Base-by-base conservation (phyloP, 1,284 basidiomycete genomes). In the Ceratobasidium theobromae region DNA sequence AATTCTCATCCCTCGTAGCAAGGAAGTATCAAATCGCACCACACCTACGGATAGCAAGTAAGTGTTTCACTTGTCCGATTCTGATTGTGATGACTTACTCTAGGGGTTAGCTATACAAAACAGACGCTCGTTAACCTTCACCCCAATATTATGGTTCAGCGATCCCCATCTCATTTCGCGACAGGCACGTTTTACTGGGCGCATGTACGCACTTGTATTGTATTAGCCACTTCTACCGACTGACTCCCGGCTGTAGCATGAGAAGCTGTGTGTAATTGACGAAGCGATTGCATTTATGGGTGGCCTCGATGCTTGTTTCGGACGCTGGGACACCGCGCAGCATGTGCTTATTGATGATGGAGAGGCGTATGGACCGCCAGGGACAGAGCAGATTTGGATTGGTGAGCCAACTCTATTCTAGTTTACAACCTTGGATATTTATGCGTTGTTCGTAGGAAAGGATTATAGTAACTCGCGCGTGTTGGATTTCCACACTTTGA, bases 181-280 rank as follows among this genome's bases (percentile, higher is more conserved):
- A 98, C 95, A 0, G 95, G 96, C 2, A 98, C 95, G 0, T 94
- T 98, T 75, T 97, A 97, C 75, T 99, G 96, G 96, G 94, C 94
- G 32, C 95, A 97, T 78, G 93, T 93, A 72, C 72, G 86, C 77
- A 4, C 27, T n/a, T 32, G 12, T 35, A 35, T 25, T 30, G 12
- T 9, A 1, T 23, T n/a, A 35, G 12, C 52, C 4, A n/a, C 18
- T 27, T 33, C 32, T n/a, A 14, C 16, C 38, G 16, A 27, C 46
- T 55, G 27, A 67, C 25, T 4, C 16, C 21, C 25, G 21, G 57
- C 52, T 54, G 57, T 74, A 95, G 88, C 97, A 99, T 77, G 97
- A 99, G 79, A 99, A 99, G 77, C 76, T 99, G 68, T 98, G 96
- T 75, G 93, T 98, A 14, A 93, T 99, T 69, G 97, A 99, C 75